Evolutionary conservation across 129 eudicot genomes (phyloP), one percentile per base, ranked within the genome.

Genomic region (Solidago caesia): DNA sequence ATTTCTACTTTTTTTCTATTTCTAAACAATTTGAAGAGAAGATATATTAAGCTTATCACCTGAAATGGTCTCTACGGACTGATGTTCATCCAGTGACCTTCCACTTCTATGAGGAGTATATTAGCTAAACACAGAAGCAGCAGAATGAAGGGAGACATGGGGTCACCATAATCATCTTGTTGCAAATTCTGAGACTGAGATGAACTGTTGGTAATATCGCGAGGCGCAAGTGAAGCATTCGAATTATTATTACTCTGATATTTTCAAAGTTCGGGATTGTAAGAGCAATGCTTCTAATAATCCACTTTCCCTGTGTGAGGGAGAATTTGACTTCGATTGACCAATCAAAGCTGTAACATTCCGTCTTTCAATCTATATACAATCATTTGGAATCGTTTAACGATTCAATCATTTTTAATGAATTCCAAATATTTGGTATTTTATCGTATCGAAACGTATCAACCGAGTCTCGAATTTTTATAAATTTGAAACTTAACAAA

Each of bases 61-160:
- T 85, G 88, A 83, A 14, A 80, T 59, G 68, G 82, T 66, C 74
- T 84, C 83, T 8, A 77, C 70, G 21, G 83, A 74, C n/a, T 83
- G 85, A 68, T 82, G 87, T 67, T 92, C 97, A 47, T 89, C 97
- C 46, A 81, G 64, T 44, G 93, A 84, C 82, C 86, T 82, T 53
- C 84, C 84, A 75, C 91, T 83, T 27, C 67, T 52, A 66, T 73
- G 83, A 57, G 90, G 85, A 46, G 87, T 87, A 82, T 81, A 83
- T 64, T 87, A 91, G 56, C 87, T 82, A 69, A 85, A 92, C 52
- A 85, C 86, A 5, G 97, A 89, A 21, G 88, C 84, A 65, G 83
- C 80, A 70, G 96, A 92, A 64, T 87, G 93, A 71, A 74, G 41
- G 97, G 96, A 57, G 96, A 92, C 80, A 85, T 76, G 15, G 92